Evolutionary conservation across 768 basidiomycete species (phyloP), one percentile per base, ranked within the genome.

Genomic region (Pulveroboletus sp.): DNA sequence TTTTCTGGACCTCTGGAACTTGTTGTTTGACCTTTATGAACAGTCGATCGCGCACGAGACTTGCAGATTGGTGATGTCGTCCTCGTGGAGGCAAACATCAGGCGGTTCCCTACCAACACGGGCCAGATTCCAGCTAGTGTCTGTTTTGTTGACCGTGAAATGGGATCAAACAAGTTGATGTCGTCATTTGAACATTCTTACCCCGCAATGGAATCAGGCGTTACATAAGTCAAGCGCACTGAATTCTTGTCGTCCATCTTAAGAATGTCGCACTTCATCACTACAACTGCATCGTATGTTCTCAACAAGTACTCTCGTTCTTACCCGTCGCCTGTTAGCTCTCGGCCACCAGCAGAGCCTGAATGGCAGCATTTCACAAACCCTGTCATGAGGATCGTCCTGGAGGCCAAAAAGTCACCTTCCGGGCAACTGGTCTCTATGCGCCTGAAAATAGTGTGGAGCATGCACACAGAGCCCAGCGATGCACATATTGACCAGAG

Each of bases 361-460:
- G 85, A 87, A 62, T 90, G 88, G 88, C 84, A 88, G 58, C 87
- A 90, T 60, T 89, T 83, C 57, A 77, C 77, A 17, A 87, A 90
- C 56, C 87, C 88, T 1, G 65, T 75, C 42, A 78, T 90, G 49
- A 75, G 70, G 33, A 74, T 90, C 25, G 65, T 77, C 20, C 71
- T 90, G 25, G 86, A 90, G 60, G 71, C 75, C 29, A 80, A 72
- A 55, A 82, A 75, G 61, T 70, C 75, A 23, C 67, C 67, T 5
- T 67, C 70, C 13, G 74, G 73, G 19, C 74, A 76, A 33, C 72
- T 86, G 5, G 78, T 82, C 52, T 87, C 85, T 37, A 79, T 86
- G 53, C 72, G 82, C 33, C 64, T 88, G 52, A 79, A 80, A 25
- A 78, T 90, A 37, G 36, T 81, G 35, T 90, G 87, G 87, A 71